Conservation (phyloP, 495 filamentous ascomycete genomes). For the Xylona heveae region DNA sequence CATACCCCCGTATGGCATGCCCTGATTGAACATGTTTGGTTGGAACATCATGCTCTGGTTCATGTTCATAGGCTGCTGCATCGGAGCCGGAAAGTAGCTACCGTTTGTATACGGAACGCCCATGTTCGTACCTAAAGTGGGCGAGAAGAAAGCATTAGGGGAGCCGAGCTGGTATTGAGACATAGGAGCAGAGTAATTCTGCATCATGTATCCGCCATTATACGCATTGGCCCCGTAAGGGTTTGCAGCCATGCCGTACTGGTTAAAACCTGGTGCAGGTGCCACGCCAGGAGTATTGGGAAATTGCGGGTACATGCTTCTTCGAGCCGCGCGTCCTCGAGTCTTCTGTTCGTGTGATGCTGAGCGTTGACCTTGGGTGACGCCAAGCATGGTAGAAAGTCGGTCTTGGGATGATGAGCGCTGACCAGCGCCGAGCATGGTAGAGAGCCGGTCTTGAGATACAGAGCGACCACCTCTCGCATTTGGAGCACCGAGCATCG, state of each 20-base stretch:
- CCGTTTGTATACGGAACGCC: slow-evolving; percentile 6
- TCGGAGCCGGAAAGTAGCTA: slow-evolving; percentile 3
- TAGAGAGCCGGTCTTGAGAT: not conserved
- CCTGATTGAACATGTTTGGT: slow-evolving; percentile 11
- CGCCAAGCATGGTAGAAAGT: not conserved
- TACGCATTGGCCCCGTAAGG: no score
- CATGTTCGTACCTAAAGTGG: slow-evolving; percentile 8
- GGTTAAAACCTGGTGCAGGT: no score
- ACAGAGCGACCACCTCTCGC: not conserved
- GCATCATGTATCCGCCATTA: no score
- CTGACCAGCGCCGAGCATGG: not conserved
- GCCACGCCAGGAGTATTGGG: no score
- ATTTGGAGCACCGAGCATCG: slow-evolving; percentile 9
- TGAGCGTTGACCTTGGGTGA: no score
- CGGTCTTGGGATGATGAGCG: not conserved
- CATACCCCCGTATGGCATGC: slow-evolving; percentile 12
- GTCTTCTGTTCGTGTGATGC: not conserved
- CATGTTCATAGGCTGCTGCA: not conserved
- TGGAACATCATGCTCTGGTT: slow-evolving; percentile 4
- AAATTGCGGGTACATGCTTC: no score
- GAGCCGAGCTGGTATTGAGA: no score
- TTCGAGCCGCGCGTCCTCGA: no score
- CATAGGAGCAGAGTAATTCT: no score
- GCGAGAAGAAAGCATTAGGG: no score
- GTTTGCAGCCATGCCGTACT: no score